Base-by-base conservation (phyloP, 768 basidiomycete genomes). In the Ramaria sp. region DNA sequence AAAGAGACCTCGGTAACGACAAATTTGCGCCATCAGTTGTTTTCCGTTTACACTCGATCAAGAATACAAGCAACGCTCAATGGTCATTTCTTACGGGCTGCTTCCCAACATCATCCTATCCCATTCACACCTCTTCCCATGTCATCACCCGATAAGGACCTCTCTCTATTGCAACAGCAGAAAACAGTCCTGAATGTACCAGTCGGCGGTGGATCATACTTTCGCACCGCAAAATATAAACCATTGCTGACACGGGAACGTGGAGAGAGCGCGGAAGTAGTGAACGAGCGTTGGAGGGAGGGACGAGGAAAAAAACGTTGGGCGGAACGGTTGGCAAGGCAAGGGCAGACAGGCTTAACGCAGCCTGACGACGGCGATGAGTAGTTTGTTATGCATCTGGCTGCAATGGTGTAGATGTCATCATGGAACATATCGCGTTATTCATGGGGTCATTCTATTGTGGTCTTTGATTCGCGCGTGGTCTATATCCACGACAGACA, bases 271-370 rank as follows among this genome's bases (percentile, higher is more conserved):
- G 81, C 85, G 0, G 85, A 88, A 32, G 77, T 79, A 13, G 75
- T 78, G 22, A 95, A 97, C 64, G 81, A 81, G 61, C 76, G 85
- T 52, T 97, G 88, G 86, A 73, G 83, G 57, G 62, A 73, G 16
- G 85, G 85, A 10, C 20, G 53, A 7, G 53, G 53, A 55, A 64
- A 55, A 65, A 67, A 24, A 50, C 28, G 28, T 38, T 50, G 28
- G 48, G 48, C 20, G 30, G 48, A 50, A 36, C 48, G 48, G 16
- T 9, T 50, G 5, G 53, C 41, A 30, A 44, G 44, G 28, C 48
- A 50, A 20, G 45, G 13, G 16, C 24, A 55, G 22, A 22, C 30
- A 32, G 10, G 28, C 30, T 34, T 9, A 34, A 34, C 7, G 13
- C 30, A 24, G 5, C 27, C n/a, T 18, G 45, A 27, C 9, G 45